Percentiles rank a stretch among this genome's conserved stretches.
phyloP scores from a whole-genome alignment of 768 basidiomycete species.

The Floccularia luteovirens region DNA sequence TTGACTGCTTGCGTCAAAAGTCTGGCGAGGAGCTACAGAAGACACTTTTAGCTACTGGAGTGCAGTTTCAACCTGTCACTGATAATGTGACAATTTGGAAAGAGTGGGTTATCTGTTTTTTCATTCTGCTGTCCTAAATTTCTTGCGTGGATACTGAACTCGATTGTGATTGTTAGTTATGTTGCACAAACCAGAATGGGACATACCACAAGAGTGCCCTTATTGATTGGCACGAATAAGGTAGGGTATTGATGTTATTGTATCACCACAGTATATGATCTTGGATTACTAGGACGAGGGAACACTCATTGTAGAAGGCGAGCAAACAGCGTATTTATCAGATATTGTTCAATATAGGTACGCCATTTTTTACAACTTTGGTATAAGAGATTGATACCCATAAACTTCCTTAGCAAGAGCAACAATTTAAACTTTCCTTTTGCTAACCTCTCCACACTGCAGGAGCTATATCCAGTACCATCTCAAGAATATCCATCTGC shows the following conservation, averaged over 20 bases:
- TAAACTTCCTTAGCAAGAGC: slow-evolving; percentile 13
- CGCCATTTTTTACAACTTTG: neutral
- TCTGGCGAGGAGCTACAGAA: slow-evolving; percentile 16
- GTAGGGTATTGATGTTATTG: slow-evolving; percentile 4
- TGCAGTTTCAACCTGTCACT: slow-evolving; percentile 25
- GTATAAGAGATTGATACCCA: neutral
- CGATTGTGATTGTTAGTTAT: slow-evolving; percentile 12
- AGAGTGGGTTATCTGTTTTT: slow-evolving; percentile 13
- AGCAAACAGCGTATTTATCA: slow-evolving; percentile 22
- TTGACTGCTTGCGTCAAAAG: slow-evolving; percentile 20
- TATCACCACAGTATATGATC: neutral
- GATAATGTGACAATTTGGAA: slow-evolving; percentile 25
- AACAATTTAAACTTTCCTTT: slow-evolving; percentile 27
- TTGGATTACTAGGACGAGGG: slow-evolving; percentile 18
- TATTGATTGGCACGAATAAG: slow-evolving; percentile 24
- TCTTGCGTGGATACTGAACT: no score
- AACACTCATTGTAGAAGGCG: slow-evolving; percentile 23
- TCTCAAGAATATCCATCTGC: slow-evolving; percentile 19
- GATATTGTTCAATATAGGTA: slow-evolving; percentile 20
- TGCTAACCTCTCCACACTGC: slow-evolving; percentile 12
- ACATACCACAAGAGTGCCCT: slow-evolving; percentile 19
- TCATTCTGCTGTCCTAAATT: neutral
- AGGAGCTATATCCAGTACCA: slow-evolving; percentile 19
- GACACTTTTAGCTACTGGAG: slow-evolving; percentile 16
- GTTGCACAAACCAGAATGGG: slow-evolving; percentile 19